Evolutionary conservation across 2,329 filamentous ascomycete genomes (phyloP).

Genomic region (Epichloe sibirici): DNA sequence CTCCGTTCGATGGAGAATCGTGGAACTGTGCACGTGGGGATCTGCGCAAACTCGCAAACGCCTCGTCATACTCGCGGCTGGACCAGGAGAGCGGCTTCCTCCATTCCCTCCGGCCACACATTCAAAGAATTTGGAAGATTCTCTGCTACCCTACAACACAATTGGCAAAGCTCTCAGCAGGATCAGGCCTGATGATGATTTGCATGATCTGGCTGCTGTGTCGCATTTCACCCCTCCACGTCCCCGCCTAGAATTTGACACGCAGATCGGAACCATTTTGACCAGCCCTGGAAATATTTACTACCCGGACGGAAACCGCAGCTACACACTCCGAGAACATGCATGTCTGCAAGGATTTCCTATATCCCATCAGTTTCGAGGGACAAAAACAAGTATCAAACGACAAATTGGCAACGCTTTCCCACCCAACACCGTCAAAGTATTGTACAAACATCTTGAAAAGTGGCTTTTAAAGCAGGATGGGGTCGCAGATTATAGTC

Average conservation of each 20-base stretch:
- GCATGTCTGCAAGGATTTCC: constrained; percentile 63
- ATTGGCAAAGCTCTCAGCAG: constrained; percentile 29
- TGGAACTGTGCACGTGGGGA: constrained; percentile 40
- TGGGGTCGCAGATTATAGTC: constrained; percentile 15
- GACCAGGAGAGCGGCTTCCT: constrained; percentile 60
- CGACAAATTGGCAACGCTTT: constrained; percentile 73
- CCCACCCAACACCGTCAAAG: constrained; percentile 44
- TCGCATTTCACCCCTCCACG: constrained; percentile 17
- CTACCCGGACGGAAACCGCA: constrained; percentile 51
- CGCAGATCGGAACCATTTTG: constrained; percentile 48
- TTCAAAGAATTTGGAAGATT: constrained; percentile 22
- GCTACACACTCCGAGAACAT: constrained; percentile 55
- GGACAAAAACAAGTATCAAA: constrained; percentile 28
- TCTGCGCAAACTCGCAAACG: constrained; percentile 37
- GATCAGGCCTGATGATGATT: constrained; percentile 20
- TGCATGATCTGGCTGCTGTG: constrained; percentile 26
- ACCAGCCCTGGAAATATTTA: constrained; percentile 49
- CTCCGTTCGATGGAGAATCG: constrained; percentile 55
- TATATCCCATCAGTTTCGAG: constrained; percentile 41
- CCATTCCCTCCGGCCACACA: constrained; percentile 53
- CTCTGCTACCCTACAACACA: constrained; percentile 29
- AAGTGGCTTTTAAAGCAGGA: constrained; percentile 34
- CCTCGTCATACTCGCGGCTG: constrained; percentile 44
- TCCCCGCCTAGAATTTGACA: constrained; percentile 32
- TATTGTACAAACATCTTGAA: constrained; percentile 36